These are phyloP conservation scores for Dactylella cylindrospora DNA, from an alignment of 2,329 filamentous ascomycete genomes.

Conservation along the genomic window DNA sequence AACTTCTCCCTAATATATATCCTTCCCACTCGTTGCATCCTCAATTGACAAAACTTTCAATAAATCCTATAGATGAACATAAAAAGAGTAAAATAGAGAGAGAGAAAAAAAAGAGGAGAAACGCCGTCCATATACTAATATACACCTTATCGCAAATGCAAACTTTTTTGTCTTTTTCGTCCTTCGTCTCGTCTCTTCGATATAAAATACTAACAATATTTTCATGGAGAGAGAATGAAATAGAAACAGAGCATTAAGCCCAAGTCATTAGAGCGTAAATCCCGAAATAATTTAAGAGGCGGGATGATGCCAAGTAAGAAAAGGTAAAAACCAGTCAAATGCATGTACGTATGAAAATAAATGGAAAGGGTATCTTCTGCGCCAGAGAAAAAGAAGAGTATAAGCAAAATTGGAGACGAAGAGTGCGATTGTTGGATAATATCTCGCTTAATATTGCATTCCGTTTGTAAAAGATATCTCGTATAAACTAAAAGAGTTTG, in stretches of 20 bases:
- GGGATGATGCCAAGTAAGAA: not conserved
- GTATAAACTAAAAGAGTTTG: not conserved
- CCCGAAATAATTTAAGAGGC: not conserved
- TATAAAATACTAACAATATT: not conserved
- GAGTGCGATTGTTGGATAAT: not conserved
- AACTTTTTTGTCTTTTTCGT: constrained; percentile 15
- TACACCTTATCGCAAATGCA: constrained; percentile 3
- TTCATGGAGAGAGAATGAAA: not conserved
- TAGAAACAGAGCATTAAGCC: not conserved
- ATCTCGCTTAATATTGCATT: too few species aligned
- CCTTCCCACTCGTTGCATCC: too few species aligned
- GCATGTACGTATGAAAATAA: not conserved
- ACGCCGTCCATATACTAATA: constrained; percentile 39
- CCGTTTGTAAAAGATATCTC: too few species aligned
- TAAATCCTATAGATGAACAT: constrained; percentile 1
- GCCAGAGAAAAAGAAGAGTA: not conserved
- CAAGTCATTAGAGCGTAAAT: not conserved
- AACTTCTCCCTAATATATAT: too few species aligned
- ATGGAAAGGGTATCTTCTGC: not conserved
- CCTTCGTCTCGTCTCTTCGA: not conserved
- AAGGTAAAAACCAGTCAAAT: not conserved
- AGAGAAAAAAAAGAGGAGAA: constrained; percentile 10
- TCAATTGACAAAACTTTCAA: too few species aligned
- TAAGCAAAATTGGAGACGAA: not conserved
- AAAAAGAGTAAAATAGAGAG: constrained; percentile 3